Conservation (phyloP, 495 filamentous ascomycete species). For the Neurospora tetraspora region DNA sequence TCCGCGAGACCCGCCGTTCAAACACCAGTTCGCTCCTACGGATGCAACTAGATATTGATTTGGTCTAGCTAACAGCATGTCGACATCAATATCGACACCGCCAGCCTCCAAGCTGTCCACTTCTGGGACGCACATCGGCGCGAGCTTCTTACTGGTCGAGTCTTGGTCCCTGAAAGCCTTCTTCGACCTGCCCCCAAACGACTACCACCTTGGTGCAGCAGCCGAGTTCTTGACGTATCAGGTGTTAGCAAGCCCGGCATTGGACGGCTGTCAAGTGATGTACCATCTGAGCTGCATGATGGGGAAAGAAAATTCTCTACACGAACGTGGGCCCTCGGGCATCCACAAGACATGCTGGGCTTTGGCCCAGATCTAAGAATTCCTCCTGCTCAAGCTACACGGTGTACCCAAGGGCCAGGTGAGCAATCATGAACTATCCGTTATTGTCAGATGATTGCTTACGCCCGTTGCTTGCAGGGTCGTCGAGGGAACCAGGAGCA, state of each 20-base stretch:
- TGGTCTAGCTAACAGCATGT: neutral
- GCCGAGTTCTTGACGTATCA: neutral
- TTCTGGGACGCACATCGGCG: neutral
- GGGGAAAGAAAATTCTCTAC: neutral
- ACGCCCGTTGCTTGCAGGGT: neutral
- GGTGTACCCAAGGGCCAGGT: neutral
- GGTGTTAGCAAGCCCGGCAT: neutral
- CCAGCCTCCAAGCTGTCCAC: neutral
- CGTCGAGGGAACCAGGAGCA: neutral
- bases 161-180: neutral
- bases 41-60: neutral
- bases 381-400: neutral
- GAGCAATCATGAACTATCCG: neutral
- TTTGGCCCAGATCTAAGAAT: neutral
- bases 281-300: neutral
- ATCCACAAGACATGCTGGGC: neutral
- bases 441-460: neutral
- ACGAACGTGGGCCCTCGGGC: neutral
- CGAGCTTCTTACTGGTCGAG: neutral
- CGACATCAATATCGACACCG: neutral
- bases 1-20: neutral
- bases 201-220: neutral
- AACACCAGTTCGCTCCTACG: neutral
- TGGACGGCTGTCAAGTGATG: neutral
- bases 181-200: neutral